These are phyloP conservation scores for Musa schizocarpa DNA, from an alignment of 176 grass and related monocot genomes.

Conservation along the genomic window DNA sequence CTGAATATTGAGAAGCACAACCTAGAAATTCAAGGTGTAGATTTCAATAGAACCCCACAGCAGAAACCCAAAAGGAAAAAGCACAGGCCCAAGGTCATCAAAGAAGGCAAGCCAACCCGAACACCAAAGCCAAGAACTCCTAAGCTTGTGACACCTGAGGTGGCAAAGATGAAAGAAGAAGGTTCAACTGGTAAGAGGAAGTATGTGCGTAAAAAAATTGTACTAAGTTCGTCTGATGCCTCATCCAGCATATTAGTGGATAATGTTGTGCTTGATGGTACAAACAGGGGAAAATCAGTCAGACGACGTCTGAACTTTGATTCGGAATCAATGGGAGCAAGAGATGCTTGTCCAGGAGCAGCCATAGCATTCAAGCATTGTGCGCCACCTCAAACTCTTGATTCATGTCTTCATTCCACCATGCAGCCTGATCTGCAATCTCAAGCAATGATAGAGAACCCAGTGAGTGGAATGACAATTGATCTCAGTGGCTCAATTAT, in stretches of 20 bases:
- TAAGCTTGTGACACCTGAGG: constrained; percentile 13
- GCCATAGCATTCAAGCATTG: not conserved
- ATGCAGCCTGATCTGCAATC: not conserved
- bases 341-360: constrained; percentile 20
- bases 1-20: constrained; percentile 14
- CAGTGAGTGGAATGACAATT: constrained; percentile 17
- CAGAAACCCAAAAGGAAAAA: constrained; percentile 57
- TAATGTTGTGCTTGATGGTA: constrained; percentile 10
- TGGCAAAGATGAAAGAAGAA: constrained; percentile 27
- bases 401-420: not conserved
- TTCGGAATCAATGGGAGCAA: constrained; percentile 15
- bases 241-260: not conserved
- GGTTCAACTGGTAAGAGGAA: constrained; percentile 47
- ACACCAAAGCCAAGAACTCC: constrained; percentile 36
- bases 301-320: constrained; percentile 57
- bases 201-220: constrained; percentile 59
- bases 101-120: constrained; percentile 39
- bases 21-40: constrained; percentile 31
- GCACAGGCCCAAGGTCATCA: constrained; percentile 75
- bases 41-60: constrained; percentile 41
- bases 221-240: constrained; percentile 15
- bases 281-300: constrained; percentile 22
- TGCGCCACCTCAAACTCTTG: not conserved
- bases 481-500: constrained; percentile 37
- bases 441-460: not conserved